Percentiles rank a stretch among this genome's conserved stretches.
phyloP scores from a whole-genome alignment of 768 basidiomycete species.

The Infundibulicybe gibba region DNA sequence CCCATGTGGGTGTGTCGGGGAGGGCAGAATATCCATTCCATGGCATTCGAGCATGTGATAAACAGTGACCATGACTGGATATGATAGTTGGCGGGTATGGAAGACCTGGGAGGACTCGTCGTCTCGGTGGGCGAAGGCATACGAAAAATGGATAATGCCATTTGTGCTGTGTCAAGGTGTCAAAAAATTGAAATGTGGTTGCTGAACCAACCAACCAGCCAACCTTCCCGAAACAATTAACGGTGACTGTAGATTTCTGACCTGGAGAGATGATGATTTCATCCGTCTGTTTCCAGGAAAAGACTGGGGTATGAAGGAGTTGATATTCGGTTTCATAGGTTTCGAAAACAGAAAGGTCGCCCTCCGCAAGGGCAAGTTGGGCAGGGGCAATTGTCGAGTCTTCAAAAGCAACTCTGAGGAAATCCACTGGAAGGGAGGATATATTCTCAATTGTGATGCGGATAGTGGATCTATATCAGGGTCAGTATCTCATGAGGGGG shows the following conservation, averaged over 20 bases:
- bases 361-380: slow-evolving; percentile 75
- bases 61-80: slow-evolving; percentile 90
- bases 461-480: slow-evolving; percentile 62
- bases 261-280: slow-evolving; percentile 58
- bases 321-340: slow-evolving; percentile 90
- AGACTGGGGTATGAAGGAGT: slow-evolving; percentile 72
- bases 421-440: slow-evolving; percentile 78
- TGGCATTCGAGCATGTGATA: slow-evolving; percentile 93
- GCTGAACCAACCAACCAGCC: slow-evolving; percentile 70
- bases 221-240: slow-evolving; percentile 85
- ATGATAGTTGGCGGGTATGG: slow-evolving; percentile 82
- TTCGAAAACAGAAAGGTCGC: slow-evolving; percentile 77
- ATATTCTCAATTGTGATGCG: slow-evolving; percentile 90
- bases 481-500: slow-evolving; percentile 1
- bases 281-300: slow-evolving; percentile 67
- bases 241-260: slow-evolving; percentile 60
- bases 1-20: slow-evolving; percentile 28
- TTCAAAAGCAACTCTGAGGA: slow-evolving; percentile 82
- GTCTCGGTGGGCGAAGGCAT: slow-evolving; percentile 61
- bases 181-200: slow-evolving; percentile 6
- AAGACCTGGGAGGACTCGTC: slow-evolving; percentile 50
- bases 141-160: slow-evolving; percentile 81
- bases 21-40: slow-evolving; percentile 76
- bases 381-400: slow-evolving; percentile 84
- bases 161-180: slow-evolving; percentile 49